A percentile compares a stretch with the other conserved stretches of the same genome.
phyloP scores from a whole-genome alignment of 805 yeast species.

The Candida ovalis region DNA sequence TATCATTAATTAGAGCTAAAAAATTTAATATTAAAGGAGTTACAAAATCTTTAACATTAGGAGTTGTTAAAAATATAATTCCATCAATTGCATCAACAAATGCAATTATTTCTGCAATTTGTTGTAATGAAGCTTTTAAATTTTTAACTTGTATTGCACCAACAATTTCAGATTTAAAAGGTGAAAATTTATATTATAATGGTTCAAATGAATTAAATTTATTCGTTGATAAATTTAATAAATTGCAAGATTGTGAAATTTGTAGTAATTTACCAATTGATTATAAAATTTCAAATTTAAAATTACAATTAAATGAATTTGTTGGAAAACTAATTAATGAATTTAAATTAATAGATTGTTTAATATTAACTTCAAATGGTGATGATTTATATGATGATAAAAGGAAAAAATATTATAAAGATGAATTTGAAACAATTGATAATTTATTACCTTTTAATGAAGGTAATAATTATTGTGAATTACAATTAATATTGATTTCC shows the following conservation, averaged over 20 bases:
- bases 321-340: conserved; percentile 12
- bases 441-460: conserved; percentile 15
- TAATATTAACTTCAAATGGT: conserved; percentile 15
- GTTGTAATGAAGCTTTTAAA: conserved; percentile 84
- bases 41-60: conserved; percentile 66
- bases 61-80: conserved; percentile 86
- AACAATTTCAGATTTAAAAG: conserved; percentile 53
- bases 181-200: conserved; percentile 62
- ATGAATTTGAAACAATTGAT: conserved; percentile 1
- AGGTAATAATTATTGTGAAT: conserved; percentile 4
- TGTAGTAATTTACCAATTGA: conserved; percentile 49
- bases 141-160: conserved; percentile 70
- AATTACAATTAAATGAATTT: conserved; percentile 12
- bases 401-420: neutral
- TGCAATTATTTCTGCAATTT: conserved; percentile 85
- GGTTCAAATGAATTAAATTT: conserved; percentile 80
- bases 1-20: conserved; percentile 56
- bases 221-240: conserved; percentile 63
- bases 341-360: conserved; percentile 16
- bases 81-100: conserved; percentile 95
- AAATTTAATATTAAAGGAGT: conserved; percentile 72
- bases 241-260: conserved; percentile 64
- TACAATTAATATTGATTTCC: neutral
- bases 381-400: conserved; percentile 27
- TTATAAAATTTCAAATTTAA: conserved; percentile 6